A percentile compares a stretch with the other conserved stretches of the same genome.
Evolutionary conservation across 805 yeast genomes (phyloP).

Genomic region (Saccharomyces eubayanus): DNA sequence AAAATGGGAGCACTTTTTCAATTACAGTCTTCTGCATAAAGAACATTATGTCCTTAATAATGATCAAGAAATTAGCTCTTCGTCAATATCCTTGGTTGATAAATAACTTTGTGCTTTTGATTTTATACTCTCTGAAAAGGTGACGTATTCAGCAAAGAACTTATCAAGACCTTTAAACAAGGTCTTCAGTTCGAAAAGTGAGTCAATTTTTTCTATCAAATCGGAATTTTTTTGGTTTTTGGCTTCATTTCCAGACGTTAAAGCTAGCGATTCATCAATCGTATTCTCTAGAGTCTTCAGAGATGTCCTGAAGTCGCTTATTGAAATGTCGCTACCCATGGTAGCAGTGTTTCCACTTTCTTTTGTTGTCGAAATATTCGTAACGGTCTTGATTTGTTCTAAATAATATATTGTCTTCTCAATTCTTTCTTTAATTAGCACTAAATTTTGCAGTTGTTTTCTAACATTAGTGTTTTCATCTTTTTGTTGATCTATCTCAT

Average conservation of each 20-base stretch:
- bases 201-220: conserved; percentile 37
- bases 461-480: conserved; percentile 9
- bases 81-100: conserved; percentile 21
- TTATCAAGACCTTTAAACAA: conserved; percentile 45
- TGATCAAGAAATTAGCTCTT: conserved; percentile 8
- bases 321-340: conserved; percentile 15
- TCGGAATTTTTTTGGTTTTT: conserved; percentile 26
- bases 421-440: conserved; percentile 39
- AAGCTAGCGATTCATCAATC: conserved; percentile 36
- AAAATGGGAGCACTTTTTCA: too few species aligned
- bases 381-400: conserved; percentile 36
- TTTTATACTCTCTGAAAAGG: conserved; percentile 39
- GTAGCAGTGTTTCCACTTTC: neutral
- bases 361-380: neutral
- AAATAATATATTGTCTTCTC: conserved; percentile 39
- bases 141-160: conserved; percentile 44
- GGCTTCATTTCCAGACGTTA: conserved; percentile 18
- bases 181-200: conserved; percentile 42
- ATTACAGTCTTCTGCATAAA: neutral
- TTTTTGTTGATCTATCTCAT: conserved; percentile 13
- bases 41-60: neutral
- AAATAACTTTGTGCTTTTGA: conserved; percentile 31
- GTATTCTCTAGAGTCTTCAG: conserved; percentile 39
- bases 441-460: conserved; percentile 37
- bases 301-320: conserved; percentile 32